Evolutionary conservation across 2,329 filamentous ascomycete species (phyloP), one percentile per base, ranked within the genome.

Genomic region (Corinectria fuckeliana): DNA sequence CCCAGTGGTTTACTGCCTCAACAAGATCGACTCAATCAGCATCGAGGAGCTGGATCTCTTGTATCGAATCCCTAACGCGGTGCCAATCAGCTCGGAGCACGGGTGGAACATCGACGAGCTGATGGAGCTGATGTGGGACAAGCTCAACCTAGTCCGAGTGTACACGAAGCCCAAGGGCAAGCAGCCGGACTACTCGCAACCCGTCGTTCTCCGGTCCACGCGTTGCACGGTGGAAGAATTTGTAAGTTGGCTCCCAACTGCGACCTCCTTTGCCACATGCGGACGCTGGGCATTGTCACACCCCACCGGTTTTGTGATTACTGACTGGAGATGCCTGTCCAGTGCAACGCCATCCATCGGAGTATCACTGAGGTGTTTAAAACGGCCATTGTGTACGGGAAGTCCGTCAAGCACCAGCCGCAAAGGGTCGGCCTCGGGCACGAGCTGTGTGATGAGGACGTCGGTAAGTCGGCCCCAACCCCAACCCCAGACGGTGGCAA

Each of bases 161-260:
- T 99, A 99, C 81, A 99, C 95, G 58, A 99, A 99, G 81, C 95
- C 95, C 61, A 98, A 99, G 82, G 95, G 95, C 63, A 92, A 89
- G 76, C 84, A 92, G 77, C 95, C 95, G 14, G 95, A 99, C 78
- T 99, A 99, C 79, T 88, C 88, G 58, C 82, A 91, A 51, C 95
- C 95, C 50, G 95, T 99, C 34, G 95, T 99, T 70, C 82, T 99
- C 67, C 89, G 91, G 71, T 86, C 90, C 65, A 88, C 84, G 51
- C 89, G 88, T 68, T 96, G 91, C 76, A 98, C 93, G 2, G 88
- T 99, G 42, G 95, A 99, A 79, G 95, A 98, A 75, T 99, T 99
- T 78, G 93, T 97, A 85, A 83, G 93, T 85, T 65, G 64, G 45
- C 38, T 44, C 28, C 20, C 47, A 30, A 18, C 30, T 32, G 34